phyloP scores from a whole-genome alignment of 306 rosid species.

The Pachyrhizus erosus region DNA sequence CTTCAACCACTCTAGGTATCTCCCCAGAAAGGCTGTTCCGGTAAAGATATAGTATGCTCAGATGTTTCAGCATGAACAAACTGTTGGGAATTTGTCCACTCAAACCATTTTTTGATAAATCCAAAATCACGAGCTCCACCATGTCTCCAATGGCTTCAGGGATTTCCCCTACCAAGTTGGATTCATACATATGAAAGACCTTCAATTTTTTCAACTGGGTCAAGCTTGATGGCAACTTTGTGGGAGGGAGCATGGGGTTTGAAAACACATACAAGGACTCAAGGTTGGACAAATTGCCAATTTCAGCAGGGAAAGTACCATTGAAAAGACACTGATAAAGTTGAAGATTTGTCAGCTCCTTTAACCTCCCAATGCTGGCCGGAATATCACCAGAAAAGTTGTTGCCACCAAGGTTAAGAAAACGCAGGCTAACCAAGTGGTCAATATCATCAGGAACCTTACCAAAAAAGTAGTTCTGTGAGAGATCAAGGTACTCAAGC shows the following conservation, averaged over 20 bases:
- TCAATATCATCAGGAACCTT: constrained; percentile 57
- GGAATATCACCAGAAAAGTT: constrained; percentile 69
- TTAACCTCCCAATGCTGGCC: constrained; percentile 51
- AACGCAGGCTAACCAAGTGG: constrained; percentile 43
- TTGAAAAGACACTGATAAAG: constrained; percentile 44
- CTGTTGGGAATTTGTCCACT: constrained; percentile 62
- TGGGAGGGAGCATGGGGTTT: constrained; percentile 32
- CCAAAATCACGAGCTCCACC: constrained; percentile 57
- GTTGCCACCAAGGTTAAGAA: constrained; percentile 56
- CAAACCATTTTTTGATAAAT: constrained; percentile 48
- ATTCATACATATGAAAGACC: background rate
- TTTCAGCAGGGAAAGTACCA: constrained; percentile 62
- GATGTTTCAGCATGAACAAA: constrained; percentile 58
- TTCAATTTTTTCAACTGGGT: constrained; percentile 63
- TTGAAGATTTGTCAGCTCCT: constrained; percentile 48
- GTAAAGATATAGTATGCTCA: constrained; percentile 49
- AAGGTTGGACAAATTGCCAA: constrained; percentile 67
- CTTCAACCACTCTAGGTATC: constrained; percentile 62
- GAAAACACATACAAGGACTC: constrained; percentile 43
- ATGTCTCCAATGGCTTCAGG: constrained; percentile 60
- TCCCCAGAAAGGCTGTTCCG: constrained; percentile 58
- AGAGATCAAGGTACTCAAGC: constrained; percentile 57
- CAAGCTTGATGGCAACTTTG: constrained; percentile 34
- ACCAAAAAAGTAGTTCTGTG: constrained; percentile 57
- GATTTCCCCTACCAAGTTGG: constrained; percentile 65